Conservation (phyloP, 2,329 filamentous ascomycete genomes). For the Phialocephala subalpina region DNA sequence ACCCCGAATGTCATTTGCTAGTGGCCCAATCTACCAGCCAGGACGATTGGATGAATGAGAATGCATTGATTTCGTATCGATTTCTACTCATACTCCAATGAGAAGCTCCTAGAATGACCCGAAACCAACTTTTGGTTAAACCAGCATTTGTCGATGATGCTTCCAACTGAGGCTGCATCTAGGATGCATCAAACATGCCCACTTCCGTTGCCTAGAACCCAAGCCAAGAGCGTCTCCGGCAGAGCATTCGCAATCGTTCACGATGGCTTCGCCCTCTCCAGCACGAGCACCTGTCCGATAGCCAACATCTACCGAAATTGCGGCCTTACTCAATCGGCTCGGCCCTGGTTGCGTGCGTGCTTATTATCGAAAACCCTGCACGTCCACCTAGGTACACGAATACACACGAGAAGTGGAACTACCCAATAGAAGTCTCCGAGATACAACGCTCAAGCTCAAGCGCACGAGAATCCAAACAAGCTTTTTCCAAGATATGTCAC, state of each 20-base stretch:
- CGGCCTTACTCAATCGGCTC: background rate
- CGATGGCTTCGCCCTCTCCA: background rate
- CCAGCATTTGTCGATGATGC: too few species aligned
- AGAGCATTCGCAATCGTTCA: too few species aligned
- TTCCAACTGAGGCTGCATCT: too few species aligned
- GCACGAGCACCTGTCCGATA: background rate
- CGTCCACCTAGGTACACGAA: too few species aligned
- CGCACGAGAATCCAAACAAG: background rate
- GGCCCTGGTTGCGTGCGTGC: background rate
- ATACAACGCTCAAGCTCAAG: background rate
- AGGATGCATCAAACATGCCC: background rate
- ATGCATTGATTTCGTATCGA: background rate
- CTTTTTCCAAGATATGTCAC: conserved; percentile 5
- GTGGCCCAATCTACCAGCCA: background rate
- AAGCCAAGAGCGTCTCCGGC: background rate
- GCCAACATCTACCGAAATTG: conserved; percentile 2
- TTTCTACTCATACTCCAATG: background rate
- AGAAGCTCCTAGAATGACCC: background rate
- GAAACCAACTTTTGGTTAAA: background rate
- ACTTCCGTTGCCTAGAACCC: background rate
- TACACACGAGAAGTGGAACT: too few species aligned
- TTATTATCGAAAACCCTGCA: background rate
- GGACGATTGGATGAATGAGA: background rate
- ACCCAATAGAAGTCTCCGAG: too few species aligned
- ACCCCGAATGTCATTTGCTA: background rate